A percentile compares a stretch with the other conserved stretches of the same genome.
phyloP scores from a whole-genome alignment of 305 asterid genomes.

The Rubia tinctorum region DNA sequence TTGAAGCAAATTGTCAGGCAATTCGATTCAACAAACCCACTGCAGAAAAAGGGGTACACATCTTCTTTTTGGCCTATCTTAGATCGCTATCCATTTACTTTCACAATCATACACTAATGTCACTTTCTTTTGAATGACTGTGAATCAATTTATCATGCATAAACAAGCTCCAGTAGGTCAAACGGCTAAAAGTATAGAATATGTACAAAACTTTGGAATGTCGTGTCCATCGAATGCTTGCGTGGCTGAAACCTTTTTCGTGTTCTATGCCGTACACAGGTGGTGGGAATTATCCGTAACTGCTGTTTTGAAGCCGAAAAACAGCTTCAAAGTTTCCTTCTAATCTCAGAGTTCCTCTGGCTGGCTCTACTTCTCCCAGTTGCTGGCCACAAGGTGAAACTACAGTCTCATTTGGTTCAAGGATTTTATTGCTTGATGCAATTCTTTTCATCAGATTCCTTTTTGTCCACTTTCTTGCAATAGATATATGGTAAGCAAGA shows the following conservation, averaged over 20 bases:
- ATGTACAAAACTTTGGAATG: neutral
- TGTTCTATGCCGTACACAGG: slow-evolving; percentile 31
- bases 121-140: neutral
- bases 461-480: neutral
- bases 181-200: neutral
- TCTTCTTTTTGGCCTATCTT: neutral
- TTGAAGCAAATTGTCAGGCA: slow-evolving; percentile 87
- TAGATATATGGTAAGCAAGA: slow-evolving; percentile 49
- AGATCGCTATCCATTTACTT: no score
- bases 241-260: neutral
- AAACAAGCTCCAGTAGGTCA: neutral
- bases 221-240: neutral
- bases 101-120: neutral
- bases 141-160: neutral
- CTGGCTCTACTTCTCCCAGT: slow-evolving; percentile 91
- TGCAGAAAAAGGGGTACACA: slow-evolving; percentile 84
- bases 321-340: slow-evolving; percentile 77
- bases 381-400: slow-evolving; percentile 85
- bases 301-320: slow-evolving; percentile 95
- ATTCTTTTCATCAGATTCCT: neutral
- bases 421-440: neutral
- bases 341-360: slow-evolving; percentile 91
- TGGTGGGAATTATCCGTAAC: slow-evolving; percentile 87
- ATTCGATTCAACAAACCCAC: slow-evolving; percentile 61
- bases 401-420: neutral